A percentile compares a stretch with the other conserved stretches of the same genome.
Conservation (phyloP, 192 early-diverging fungal species). For the Thamnidium elegans region DNA sequence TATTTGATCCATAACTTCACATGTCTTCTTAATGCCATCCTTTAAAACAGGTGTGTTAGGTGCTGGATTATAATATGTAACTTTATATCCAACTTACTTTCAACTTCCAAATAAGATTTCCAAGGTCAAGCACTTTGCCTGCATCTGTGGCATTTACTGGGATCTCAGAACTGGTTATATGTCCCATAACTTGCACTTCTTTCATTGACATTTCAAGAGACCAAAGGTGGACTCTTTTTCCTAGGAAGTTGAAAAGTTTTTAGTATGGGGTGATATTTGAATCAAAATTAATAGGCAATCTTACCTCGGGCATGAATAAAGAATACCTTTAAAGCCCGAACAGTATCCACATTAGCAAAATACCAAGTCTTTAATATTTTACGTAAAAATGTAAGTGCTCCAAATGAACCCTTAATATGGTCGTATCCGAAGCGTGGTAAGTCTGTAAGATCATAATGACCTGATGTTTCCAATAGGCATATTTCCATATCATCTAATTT, state of each 20-base stretch:
- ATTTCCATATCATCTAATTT: too few relatives aligned
- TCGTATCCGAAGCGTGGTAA: neutral
- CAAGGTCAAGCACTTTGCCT: neutral
- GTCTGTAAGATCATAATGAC: neutral
- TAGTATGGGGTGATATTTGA: neutral
- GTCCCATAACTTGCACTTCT: neutral
- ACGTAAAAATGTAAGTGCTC: neutral
- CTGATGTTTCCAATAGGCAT: too few relatives aligned
- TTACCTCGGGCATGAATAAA: neutral
- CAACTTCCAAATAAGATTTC: neutral
- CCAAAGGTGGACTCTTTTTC: neutral
- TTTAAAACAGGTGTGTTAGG: neutral
- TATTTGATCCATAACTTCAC: neutral
- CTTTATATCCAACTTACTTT: neutral
- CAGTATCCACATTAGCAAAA: neutral
- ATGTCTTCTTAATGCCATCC: neutral
- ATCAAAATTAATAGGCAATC: neutral
- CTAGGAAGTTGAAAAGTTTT: neutral
- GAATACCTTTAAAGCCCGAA: neutral
- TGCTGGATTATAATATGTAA: neutral
- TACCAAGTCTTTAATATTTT: constrained; percentile 2
- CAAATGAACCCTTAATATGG: neutral
- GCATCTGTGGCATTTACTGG: neutral
- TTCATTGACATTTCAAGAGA: neutral
- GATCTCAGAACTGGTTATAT: neutral